Percentiles rank a stretch among this genome's conserved stretches.
phyloP scores from a whole-genome alignment of 768 basidiomycete genomes.

The Pleurotus pulmonarius region DNA sequence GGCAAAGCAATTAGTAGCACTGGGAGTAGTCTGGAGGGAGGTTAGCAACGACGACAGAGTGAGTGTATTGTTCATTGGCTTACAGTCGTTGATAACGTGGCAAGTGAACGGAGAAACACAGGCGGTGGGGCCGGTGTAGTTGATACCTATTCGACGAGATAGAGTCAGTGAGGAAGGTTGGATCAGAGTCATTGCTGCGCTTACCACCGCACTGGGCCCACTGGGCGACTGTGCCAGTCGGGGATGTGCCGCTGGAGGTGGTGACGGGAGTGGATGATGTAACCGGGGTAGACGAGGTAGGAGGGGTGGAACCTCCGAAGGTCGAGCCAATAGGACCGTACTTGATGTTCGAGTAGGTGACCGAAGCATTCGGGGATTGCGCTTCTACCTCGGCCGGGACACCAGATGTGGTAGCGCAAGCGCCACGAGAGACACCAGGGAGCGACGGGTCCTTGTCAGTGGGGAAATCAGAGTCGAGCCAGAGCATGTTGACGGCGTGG shows the following conservation, averaged over 20 bases:
- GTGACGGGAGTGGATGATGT: slow-evolving; percentile 10
- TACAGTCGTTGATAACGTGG: slow-evolving; percentile 17
- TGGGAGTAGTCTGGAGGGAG: neutral
- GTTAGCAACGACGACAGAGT: neutral
- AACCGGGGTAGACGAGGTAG: neutral
- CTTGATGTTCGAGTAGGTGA: slow-evolving; percentile 54
- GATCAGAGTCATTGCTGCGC: neutral
- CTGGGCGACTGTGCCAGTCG: slow-evolving; percentile 28
- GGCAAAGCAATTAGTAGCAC: slow-evolving; percentile 1
- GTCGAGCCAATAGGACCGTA: slow-evolving; percentile 48
- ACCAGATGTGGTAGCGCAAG: slow-evolving; percentile 46
- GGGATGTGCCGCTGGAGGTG: slow-evolving; percentile 17
- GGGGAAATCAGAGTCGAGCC: slow-evolving; percentile 53
- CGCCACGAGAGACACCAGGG: slow-evolving; percentile 45
- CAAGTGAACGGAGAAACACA: slow-evolving; percentile 26
- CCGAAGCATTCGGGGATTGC: slow-evolving; percentile 32
- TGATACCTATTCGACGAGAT: slow-evolving; percentile 12
- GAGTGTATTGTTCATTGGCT: neutral
- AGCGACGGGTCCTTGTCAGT: slow-evolving; percentile 24
- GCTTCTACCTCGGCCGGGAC: slow-evolving; percentile 40
- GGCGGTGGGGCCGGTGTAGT: slow-evolving; percentile 26
- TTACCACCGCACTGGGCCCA: slow-evolving; percentile 29
- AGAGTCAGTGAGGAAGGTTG: neutral
- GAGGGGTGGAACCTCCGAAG: slow-evolving; percentile 17
- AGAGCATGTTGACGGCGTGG: slow-evolving; percentile 51